Percentiles rank a stretch among this genome's conserved stretches.
Conservation (phyloP, 768 basidiomycete species). For the Suillus occidentalis region DNA sequence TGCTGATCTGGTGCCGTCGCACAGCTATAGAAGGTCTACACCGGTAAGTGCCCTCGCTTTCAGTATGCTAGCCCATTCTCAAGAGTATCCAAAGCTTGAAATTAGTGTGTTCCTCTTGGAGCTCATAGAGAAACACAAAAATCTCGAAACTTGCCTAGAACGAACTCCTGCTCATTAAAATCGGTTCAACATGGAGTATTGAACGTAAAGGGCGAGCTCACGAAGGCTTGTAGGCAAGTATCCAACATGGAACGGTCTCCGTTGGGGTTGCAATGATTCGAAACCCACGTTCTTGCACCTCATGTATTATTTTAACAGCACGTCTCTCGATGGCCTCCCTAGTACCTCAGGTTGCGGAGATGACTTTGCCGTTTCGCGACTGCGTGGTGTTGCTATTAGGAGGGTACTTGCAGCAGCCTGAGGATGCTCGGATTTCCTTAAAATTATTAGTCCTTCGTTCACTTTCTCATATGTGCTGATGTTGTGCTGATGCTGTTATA, state of each 20-base stretch:
- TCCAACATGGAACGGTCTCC: slow-evolving; percentile 70
- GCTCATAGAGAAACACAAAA: slow-evolving; percentile 97
- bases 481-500: too few relatives aligned
- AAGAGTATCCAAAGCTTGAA: slow-evolving; percentile 47
- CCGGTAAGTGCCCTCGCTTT: neutral
- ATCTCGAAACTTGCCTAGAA: slow-evolving; percentile 88
- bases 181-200: slow-evolving; percentile 99
- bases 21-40: neutral
- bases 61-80: neutral
- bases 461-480: too few relatives aligned
- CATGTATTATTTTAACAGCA: neutral
- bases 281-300: neutral
- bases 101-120: slow-evolving; percentile 94
- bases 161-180: slow-evolving; percentile 94
- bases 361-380: too few relatives aligned
- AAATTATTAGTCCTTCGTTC: too few relatives aligned
- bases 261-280: slow-evolving; percentile 65
- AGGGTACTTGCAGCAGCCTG: too few relatives aligned
- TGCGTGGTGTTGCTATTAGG: too few relatives aligned
- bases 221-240: slow-evolving; percentile 91
- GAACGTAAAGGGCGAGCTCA: slow-evolving; percentile 91
- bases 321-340: neutral
- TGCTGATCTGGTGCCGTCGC: slow-evolving; percentile 46
- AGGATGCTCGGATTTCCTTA: too few relatives aligned
- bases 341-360: too few relatives aligned